A percentile compares a stretch with the other conserved stretches of the same genome.
Conservation (phyloP, 169 alveolate species). For the Plasmodium berghei region DNA sequence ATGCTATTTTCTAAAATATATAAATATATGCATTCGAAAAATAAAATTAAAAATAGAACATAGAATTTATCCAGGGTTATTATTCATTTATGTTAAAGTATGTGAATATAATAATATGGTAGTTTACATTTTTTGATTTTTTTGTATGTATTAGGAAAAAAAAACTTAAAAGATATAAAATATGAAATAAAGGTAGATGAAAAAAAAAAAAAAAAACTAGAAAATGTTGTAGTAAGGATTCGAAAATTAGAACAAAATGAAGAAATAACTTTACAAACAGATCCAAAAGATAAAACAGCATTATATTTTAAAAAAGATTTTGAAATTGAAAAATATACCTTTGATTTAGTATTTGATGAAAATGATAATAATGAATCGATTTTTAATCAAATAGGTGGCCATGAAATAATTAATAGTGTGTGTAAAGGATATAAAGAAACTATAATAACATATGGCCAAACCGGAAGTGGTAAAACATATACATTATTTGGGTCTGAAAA, state of each 20-base stretch:
- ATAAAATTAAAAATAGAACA: no score
- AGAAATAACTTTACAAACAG: slow-evolving; percentile 43
- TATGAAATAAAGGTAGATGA: background rate
- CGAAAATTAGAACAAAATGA: slow-evolving; percentile 46
- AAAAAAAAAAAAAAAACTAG: slow-evolving; percentile 7
- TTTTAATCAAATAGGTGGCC: slow-evolving; percentile 61
- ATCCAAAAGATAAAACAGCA: slow-evolving; percentile 44
- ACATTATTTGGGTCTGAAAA: slow-evolving; percentile 54
- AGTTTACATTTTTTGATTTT: background rate
- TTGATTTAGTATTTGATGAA: slow-evolving; percentile 50
- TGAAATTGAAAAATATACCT: slow-evolving; percentile 45
- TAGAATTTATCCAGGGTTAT: no score
- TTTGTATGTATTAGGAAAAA: background rate
- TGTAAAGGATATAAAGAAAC: slow-evolving; percentile 67
- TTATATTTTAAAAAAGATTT: slow-evolving; percentile 60
- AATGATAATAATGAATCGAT: slow-evolving; percentile 39
- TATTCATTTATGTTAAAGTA: no score
- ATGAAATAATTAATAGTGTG: slow-evolving; percentile 31
- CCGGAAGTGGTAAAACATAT: slow-evolving; percentile 69
- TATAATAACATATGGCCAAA: slow-evolving; percentile 52
- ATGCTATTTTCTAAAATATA: background rate
- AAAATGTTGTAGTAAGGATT: slow-evolving; percentile 59
- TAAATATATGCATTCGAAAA: background rate
- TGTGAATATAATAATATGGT: no score
- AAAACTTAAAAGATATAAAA: background rate